These are phyloP conservation scores for Oryza nivara DNA, from an alignment of 176 grass and related monocot genomes.

Conservation along the genomic window DNA sequence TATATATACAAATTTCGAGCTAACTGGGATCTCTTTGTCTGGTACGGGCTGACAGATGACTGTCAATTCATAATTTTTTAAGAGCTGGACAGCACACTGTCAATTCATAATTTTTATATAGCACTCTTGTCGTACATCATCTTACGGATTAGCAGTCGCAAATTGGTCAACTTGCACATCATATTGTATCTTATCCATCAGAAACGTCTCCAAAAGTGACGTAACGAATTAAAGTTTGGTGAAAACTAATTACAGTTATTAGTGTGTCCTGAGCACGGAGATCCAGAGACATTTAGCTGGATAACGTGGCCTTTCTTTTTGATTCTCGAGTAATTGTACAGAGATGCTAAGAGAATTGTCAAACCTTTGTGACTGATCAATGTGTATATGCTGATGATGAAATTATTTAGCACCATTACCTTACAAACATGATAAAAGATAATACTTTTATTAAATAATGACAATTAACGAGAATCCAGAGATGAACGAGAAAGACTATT, in stretches of 20 bases:
- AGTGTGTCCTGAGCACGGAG: background rate
- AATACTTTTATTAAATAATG: background rate
- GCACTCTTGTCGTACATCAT: conserved; percentile 32
- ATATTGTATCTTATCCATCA: conserved; percentile 35
- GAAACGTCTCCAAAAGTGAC: conserved; percentile 17
- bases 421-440: background rate
- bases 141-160: conserved; percentile 37
- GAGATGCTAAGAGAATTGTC: background rate
- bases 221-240: conserved; percentile 9
- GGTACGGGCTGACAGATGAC: background rate
- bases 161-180: conserved; percentile 39
- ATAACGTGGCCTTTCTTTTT: background rate
- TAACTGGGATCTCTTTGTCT: conserved; percentile 16
- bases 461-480: background rate
- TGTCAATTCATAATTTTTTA: conserved; percentile 14
- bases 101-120: conserved; percentile 20
- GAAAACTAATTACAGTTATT: background rate
- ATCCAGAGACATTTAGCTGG: conserved; percentile 3
- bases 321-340: background rate
- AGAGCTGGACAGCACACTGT: background rate
- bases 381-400: background rate
- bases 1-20: conserved; percentile 24
- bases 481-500: background rate
- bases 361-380: background rate
- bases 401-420: background rate